phyloP scores from a whole-genome alignment of 306 rosid genomes.

The Prunus kanzakura region DNA sequence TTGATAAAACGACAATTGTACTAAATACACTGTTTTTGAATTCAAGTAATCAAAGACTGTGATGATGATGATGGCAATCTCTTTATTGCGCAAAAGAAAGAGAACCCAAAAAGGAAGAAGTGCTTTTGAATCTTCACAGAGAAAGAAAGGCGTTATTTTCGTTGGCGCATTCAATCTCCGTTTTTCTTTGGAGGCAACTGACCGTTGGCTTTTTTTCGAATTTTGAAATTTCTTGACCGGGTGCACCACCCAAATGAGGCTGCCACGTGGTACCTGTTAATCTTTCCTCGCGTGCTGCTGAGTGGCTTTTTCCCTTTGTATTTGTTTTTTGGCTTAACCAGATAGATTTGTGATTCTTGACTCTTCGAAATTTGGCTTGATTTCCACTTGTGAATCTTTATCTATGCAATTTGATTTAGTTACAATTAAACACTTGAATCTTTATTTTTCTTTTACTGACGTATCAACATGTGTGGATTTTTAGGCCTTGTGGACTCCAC shows the following conservation, averaged over 20 bases:
- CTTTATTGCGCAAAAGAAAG: neutral
- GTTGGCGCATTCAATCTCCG: slow-evolving; percentile 23
- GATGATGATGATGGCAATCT: neutral
- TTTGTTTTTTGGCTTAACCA: neutral
- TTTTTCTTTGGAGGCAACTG: slow-evolving; percentile 19
- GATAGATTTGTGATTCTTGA: too few species aligned
- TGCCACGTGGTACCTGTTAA: slow-evolving; percentile 5
- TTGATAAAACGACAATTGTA: slow-evolving; percentile 23
- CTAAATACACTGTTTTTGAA: slow-evolving; percentile 31
- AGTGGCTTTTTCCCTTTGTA: neutral
- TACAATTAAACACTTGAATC: too few species aligned
- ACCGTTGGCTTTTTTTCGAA: slow-evolving; percentile 52
- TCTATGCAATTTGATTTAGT: too few species aligned
- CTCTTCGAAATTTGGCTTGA: too few species aligned
- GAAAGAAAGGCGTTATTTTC: slow-evolving; percentile 28
- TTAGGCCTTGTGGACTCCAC: too few species aligned
- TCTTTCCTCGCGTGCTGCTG: neutral
- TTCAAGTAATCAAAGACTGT: slow-evolving; percentile 15
- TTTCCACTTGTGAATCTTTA: too few species aligned
- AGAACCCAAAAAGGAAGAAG: neutral
- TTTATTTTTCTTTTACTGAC: too few species aligned
- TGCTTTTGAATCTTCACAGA: slow-evolving; percentile 19
- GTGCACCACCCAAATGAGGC: neutral
- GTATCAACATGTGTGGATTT: too few species aligned
- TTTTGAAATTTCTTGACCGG: slow-evolving; percentile 55